These are phyloP conservation scores for Artemisia tridentata DNA, from an alignment of 129 eudicot genomes.

Conservation along the genomic window DNA sequence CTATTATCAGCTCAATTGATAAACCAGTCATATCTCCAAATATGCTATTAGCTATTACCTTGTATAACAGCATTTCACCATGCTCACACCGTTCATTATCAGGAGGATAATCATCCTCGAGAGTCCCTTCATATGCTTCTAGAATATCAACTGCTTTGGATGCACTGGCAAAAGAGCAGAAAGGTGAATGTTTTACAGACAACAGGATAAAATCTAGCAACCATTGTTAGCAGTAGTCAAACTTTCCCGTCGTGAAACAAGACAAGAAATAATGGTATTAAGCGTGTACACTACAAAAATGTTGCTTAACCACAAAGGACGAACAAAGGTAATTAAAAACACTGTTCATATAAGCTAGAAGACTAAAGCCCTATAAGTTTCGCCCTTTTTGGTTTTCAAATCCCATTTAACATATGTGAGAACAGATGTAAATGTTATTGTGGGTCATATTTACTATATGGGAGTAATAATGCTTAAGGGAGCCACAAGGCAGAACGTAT, in stretches of 20 bases:
- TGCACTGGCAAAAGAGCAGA: slow-evolving; percentile 47
- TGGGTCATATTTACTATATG: neutral
- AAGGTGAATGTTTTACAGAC: neutral
- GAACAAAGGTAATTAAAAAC: too few relatives aligned
- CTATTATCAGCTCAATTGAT: neutral
- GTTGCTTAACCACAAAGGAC: too few relatives aligned
- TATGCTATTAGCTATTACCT: slow-evolving; percentile 42
- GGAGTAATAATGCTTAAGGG: neutral
- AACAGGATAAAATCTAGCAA: neutral
- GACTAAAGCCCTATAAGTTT: too few relatives aligned
- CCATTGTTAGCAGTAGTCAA: neutral
- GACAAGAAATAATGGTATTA: too few relatives aligned
- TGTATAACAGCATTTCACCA: slow-evolving; percentile 92
- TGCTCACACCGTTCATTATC: slow-evolving; percentile 89
- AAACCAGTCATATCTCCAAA: neutral
- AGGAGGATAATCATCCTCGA: slow-evolving; percentile 91
- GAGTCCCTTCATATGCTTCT: slow-evolving; percentile 99
- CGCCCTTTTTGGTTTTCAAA: too few relatives aligned
- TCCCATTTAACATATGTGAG: neutral
- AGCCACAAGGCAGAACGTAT: neutral
- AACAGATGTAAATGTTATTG: slow-evolving; percentile 7
- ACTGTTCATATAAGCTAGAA: too few relatives aligned
- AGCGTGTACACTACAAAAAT: too few relatives aligned
- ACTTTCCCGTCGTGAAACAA: neutral
- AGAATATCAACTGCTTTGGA: slow-evolving; percentile 91